These are phyloP conservation scores for Acidiella bohemica DNA, from an alignment of 495 filamentous ascomycete species.

Conservation along the genomic window DNA sequence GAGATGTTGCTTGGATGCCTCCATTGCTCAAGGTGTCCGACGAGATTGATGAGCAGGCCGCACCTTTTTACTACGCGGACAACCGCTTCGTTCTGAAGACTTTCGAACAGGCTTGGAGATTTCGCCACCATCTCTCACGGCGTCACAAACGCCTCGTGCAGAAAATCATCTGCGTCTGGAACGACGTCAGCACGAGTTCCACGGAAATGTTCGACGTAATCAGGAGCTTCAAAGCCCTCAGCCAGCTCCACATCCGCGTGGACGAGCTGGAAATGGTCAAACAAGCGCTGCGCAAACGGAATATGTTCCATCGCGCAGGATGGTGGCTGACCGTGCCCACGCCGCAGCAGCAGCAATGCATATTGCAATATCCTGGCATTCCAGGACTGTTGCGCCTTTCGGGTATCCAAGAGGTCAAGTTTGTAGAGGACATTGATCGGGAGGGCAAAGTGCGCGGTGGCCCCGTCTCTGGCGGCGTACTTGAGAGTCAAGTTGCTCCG, in stretches of 20 bases:
- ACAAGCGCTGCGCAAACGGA: not conserved
- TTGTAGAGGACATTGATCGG: not conserved
- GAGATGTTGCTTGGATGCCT: slow-evolving; percentile 1
- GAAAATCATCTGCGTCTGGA: not conserved
- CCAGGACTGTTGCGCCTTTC: slow-evolving; percentile 1
- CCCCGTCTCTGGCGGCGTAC: slow-evolving; percentile 11
- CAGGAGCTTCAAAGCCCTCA: not conserved
- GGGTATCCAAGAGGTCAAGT: slow-evolving; percentile 2
- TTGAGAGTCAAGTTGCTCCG: slow-evolving; percentile 6
- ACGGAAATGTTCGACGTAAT: not conserved
- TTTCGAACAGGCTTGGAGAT: not conserved
- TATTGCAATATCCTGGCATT: slow-evolving; percentile 6
- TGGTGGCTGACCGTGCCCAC: not conserved
- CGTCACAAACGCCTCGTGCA: slow-evolving; percentile 5
- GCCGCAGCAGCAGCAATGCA: slow-evolving; percentile 6
- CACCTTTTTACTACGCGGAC: slow-evolving; percentile 10
- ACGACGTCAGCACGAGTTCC: not conserved
- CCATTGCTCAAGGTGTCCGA: not conserved
- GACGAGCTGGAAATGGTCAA: slow-evolving; percentile 10
- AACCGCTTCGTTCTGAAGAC: slow-evolving; percentile 7
- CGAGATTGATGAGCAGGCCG: slow-evolving; percentile 7
- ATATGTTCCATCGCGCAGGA: not conserved
- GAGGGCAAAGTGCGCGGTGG: not conserved
- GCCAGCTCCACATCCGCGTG: slow-evolving; percentile 9
- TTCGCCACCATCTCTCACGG: not conserved